Percentiles rank a stretch among this genome's conserved stretches.
phyloP scores from a whole-genome alignment of 208 protist genomes.

The Novymonas esmeraldas region DNA sequence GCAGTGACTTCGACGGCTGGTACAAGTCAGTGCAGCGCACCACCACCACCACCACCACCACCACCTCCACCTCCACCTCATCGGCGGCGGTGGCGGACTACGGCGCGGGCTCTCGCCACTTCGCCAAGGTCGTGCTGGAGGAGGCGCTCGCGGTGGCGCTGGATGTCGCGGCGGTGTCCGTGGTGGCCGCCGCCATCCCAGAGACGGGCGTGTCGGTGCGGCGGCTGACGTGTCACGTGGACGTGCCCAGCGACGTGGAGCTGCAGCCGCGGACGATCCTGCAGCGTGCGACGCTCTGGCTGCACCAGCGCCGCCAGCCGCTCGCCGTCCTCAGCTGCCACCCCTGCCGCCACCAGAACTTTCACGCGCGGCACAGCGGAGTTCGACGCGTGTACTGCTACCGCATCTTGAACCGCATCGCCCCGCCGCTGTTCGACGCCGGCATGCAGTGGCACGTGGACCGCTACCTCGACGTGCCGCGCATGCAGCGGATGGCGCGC shows the following conservation, averaged over 20 bases:
- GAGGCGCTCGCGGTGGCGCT: conserved; percentile 83
- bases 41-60: neutral
- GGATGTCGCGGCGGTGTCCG: conserved; percentile 55
- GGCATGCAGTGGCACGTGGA: conserved; percentile 91
- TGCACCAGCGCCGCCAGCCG: conserved; percentile 73
- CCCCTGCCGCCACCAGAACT: conserved; percentile 77
- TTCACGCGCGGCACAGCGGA: conserved; percentile 84
- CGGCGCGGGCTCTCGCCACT: conserved; percentile 23
- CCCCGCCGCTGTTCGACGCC: conserved; percentile 85
- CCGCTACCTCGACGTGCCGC: conserved; percentile 74
- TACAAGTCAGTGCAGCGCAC: conserved; percentile 65
- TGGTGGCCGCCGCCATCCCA: conserved; percentile 75
- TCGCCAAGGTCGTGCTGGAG: conserved; percentile 70
- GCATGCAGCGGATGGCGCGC: conserved; percentile 81
- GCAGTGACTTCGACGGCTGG: conserved; percentile 88
- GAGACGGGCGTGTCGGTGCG: conserved; percentile 82
- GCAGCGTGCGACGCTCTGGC: conserved; percentile 84
- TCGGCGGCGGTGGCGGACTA: conserved; percentile 24
- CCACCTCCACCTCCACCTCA: too few species aligned
- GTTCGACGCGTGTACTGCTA: conserved; percentile 87
- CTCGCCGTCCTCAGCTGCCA: conserved; percentile 79
- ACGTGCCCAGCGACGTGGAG: conserved; percentile 75
- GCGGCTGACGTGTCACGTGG: conserved; percentile 83
- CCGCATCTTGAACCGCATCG: conserved; percentile 90
- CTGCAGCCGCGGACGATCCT: conserved; percentile 89